Conservation (phyloP, 2,329 filamentous ascomycete species). For the Penicillium polonicum region DNA sequence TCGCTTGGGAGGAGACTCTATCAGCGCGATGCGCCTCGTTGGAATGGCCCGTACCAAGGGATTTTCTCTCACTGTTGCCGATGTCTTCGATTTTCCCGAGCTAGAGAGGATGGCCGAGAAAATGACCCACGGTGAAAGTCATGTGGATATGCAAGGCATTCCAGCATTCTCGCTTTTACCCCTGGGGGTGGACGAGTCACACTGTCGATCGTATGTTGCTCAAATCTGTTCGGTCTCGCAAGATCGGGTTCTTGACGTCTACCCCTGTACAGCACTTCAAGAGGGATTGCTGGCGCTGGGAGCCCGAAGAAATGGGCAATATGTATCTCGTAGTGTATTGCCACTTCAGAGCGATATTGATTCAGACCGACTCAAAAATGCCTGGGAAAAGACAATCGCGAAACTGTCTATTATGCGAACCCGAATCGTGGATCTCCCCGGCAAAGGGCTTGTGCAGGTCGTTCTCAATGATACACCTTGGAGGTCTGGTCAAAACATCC, state of each 20-base stretch:
- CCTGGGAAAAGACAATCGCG: background rate
- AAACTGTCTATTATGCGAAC: background rate
- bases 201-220: background rate
- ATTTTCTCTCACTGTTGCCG: background rate
- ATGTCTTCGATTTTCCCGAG: background rate
- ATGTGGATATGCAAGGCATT: background rate
- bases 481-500: background rate
- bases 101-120: background rate
- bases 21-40: background rate
- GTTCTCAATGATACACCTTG: background rate
- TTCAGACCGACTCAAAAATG: background rate
- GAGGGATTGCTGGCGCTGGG: slow-evolving; percentile 1
- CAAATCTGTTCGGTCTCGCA: background rate
- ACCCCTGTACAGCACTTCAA: slow-evolving; percentile 3
- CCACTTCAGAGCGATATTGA: background rate
- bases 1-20: background rate
- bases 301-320: background rate
- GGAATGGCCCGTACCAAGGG: background rate
- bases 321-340: background rate
- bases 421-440: background rate
- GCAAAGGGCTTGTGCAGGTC: background rate
- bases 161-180: background rate
- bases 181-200: background rate
- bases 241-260: background rate
- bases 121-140: background rate